phyloP scores from a whole-genome alignment of 164 flowering plant species.

The Magnolia changhungtana region DNA sequence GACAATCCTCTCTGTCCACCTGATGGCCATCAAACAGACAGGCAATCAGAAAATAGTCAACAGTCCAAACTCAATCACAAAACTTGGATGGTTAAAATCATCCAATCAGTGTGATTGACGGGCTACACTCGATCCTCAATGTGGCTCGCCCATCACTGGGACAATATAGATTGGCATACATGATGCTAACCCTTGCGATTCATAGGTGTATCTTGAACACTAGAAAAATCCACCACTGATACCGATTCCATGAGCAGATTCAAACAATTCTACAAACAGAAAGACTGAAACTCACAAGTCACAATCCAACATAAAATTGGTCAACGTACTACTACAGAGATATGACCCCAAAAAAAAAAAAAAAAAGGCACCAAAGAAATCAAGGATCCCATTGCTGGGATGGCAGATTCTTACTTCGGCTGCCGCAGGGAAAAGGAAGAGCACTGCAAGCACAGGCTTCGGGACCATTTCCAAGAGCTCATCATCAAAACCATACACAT shows the following conservation, averaged over 20 bases:
- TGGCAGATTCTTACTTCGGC: constrained; percentile 42
- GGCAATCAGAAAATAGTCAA: no score
- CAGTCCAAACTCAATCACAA: no score
- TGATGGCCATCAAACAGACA: no score
- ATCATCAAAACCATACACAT: constrained; percentile 91
- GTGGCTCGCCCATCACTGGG: no score
- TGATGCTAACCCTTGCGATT: no score
- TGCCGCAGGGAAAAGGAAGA: constrained; percentile 78
- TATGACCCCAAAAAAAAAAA: neutral
- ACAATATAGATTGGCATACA: no score
- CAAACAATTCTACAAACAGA: neutral
- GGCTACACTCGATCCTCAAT: no score
- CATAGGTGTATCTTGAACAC: neutral
- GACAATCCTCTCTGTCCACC: no score
- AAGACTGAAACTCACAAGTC: neutral
- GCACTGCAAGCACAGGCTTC: constrained; percentile 84
- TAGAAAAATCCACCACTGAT: neutral
- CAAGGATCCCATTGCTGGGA: neutral
- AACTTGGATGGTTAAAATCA: no score
- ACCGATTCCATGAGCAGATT: neutral
- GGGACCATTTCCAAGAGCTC: constrained; percentile 96
- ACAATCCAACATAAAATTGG: no score
- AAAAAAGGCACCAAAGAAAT: neutral
- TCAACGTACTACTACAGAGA: no score
- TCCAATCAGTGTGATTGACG: no score